Evolutionary conservation across 129 eudicot species (phyloP).

Genomic region (Erigeron canadensis): DNA sequence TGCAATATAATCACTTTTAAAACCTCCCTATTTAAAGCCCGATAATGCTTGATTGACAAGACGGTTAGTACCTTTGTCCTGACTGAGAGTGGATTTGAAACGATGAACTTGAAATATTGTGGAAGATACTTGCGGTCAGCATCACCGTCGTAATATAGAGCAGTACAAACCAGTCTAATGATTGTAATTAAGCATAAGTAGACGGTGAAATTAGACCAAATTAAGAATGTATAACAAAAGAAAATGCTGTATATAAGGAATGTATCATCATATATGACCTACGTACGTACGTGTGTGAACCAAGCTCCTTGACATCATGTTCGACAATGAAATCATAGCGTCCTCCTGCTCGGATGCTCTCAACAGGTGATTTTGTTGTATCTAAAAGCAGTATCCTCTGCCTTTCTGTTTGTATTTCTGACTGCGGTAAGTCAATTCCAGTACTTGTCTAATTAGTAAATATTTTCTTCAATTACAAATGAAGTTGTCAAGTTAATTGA

Average conservation of each 20-base stretch:
- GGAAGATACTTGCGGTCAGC: conserved; percentile 96
- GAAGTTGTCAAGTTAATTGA: neutral
- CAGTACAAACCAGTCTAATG: conserved; percentile 86
- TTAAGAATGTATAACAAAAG: neutral
- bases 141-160: conserved; percentile 78
- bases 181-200: conserved; percentile 29
- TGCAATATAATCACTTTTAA: neutral
- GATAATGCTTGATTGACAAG: neutral
- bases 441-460: conserved; percentile 1
- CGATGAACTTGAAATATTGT: conserved; percentile 90
- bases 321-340: conserved; percentile 96
- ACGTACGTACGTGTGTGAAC: conserved; percentile 99
- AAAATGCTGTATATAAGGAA: conserved; percentile 13
- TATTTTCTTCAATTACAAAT: neutral
- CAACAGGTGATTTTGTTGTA: conserved; percentile 92
- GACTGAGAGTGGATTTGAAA: conserved; percentile 96
- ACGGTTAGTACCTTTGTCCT: conserved; percentile 81
- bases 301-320: conserved; percentile 96
- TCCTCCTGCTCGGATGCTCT: conserved; percentile 92
- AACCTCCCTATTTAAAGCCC: neutral
- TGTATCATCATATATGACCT: conserved; percentile 32
- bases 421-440: conserved; percentile 46
- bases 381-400: conserved; percentile 88
- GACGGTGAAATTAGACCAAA: conserved; percentile 13
- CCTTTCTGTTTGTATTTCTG: conserved; percentile 97